Base-by-base conservation (phyloP, 257 asterid genomes). In the Haberlea rhodopensis region DNA sequence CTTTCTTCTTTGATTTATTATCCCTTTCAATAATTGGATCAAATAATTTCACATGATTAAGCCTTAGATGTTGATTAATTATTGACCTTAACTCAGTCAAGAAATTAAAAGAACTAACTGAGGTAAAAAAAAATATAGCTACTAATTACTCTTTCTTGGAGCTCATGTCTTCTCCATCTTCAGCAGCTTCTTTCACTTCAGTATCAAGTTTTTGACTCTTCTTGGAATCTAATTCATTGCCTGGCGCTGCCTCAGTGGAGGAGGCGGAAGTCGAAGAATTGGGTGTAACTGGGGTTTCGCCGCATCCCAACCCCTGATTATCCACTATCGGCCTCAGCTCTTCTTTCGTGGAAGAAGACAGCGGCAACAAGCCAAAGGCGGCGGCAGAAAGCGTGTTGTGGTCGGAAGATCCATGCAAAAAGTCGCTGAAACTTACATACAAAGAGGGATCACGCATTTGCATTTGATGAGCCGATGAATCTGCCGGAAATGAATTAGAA, bases 1-100 rank as follows among this genome's bases (percentile, higher is more conserved):
- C 87, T 65, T 84, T 84, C 81, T 88, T 88, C 81, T 86, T 89
- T 43, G 71, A 70, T 75, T 86, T 88, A 40, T 5, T 43, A 43
- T 43, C 49, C 83, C 78, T 77, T 25, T 15, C 20, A 15, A 11
- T 40, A 3, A 40, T 40, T 43, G 51, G 19, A 43, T 43, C 19
- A 43, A 43, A 43, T 5, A 3, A 43, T 15, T 43, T 43, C 51
- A 15, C 51, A 4, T 43, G 5, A 37, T 16, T 15, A 43, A 10
- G 6, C 37, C 37, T 29, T 29, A 2, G 37, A 29, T 29, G 1
- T 29, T 29, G 37, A 2, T 29, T 29, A 1, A 57, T 52, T 79
- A 46, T 24, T 31, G 21, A 55, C 62, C 55, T 53, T 19, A 45
- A n/a, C 32, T 59, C 3, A 43, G 5, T 15, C 8, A 20, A 24